Evolutionary conservation across 2,329 filamentous ascomycete species (phyloP).

Genomic region (Trichoderma asperellum): DNA sequence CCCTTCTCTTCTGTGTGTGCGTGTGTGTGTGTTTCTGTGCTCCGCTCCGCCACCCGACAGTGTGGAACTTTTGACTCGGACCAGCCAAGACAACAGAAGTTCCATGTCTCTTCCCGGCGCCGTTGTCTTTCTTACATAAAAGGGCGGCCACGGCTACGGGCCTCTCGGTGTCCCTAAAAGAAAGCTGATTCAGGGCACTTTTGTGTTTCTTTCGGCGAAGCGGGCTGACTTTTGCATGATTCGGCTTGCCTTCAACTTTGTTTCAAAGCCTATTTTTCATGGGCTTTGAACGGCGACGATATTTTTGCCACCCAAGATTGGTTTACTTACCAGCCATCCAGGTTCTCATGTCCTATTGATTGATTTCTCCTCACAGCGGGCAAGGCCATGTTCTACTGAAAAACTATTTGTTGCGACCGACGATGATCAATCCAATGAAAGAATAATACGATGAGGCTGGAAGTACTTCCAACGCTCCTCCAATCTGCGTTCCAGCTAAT

Average conservation of each 20-base stretch:
- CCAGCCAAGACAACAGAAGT: conserved; percentile 27
- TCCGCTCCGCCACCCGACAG: conserved; percentile 28
- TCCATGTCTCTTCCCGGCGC: conserved; percentile 15
- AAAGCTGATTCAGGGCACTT: conserved; percentile 3
- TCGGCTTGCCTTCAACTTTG: not conserved
- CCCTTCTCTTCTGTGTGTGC: too few relatives aligned
- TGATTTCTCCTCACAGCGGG: not conserved
- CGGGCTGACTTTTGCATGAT: not conserved
- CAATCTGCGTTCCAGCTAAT: not conserved
- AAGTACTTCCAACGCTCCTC: not conserved
- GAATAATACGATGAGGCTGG: not conserved
- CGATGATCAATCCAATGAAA: not conserved
- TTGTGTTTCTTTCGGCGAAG: conserved; percentile 1
- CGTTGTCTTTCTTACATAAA: conserved; percentile 11
- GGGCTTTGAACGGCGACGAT: not conserved
- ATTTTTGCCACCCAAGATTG: not conserved
- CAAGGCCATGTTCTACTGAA: not conserved
- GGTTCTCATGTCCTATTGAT: not conserved
- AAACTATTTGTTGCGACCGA: not conserved
- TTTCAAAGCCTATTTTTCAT: not conserved
- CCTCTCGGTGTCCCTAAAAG: not conserved
- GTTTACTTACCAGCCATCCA: not conserved
- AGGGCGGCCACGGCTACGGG: not conserved
- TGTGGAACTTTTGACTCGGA: conserved; percentile 28
- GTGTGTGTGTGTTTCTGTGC: not conserved